phyloP scores from a whole-genome alignment of 495 filamentous ascomycete genomes.

The Neurospora africana region DNA sequence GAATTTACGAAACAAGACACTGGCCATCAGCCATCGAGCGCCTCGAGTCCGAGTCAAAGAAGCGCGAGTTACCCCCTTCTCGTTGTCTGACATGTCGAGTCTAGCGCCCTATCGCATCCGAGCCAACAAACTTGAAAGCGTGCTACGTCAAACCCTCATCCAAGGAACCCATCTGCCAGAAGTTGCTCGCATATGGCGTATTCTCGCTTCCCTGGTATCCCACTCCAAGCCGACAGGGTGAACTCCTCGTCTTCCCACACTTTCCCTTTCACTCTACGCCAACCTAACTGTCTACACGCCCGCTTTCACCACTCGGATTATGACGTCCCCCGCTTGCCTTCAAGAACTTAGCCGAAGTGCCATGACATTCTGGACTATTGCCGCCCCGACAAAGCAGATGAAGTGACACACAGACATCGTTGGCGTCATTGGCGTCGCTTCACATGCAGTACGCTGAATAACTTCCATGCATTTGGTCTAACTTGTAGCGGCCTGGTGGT shows the following conservation, averaged over 20 bases:
- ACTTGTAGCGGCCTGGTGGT: background rate
- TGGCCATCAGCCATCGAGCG: background rate
- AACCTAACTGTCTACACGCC: background rate
- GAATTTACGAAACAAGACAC: background rate
- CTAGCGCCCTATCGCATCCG: background rate
- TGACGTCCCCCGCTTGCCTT: background rate
- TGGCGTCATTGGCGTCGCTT: background rate
- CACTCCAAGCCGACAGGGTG: background rate
- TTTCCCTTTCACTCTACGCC: background rate
- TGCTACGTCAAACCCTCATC: background rate
- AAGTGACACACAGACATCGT: background rate
- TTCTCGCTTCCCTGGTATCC: background rate
- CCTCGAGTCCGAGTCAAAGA: background rate
- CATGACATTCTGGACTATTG: background rate
- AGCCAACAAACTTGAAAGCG: background rate
- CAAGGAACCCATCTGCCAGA: background rate
- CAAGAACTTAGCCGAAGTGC: background rate
- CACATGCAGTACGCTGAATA: background rate
- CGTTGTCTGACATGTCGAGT: background rate
- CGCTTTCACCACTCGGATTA: background rate
- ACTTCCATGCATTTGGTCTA: background rate
- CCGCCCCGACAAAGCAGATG: background rate
- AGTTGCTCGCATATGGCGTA: background rate
- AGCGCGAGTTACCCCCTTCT: background rate
- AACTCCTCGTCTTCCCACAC: background rate